Percentiles rank a stretch among this genome's conserved stretches.
phyloP scores from a whole-genome alignment of 495 filamentous ascomycete species.

The Aspergillus ellipticus region DNA sequence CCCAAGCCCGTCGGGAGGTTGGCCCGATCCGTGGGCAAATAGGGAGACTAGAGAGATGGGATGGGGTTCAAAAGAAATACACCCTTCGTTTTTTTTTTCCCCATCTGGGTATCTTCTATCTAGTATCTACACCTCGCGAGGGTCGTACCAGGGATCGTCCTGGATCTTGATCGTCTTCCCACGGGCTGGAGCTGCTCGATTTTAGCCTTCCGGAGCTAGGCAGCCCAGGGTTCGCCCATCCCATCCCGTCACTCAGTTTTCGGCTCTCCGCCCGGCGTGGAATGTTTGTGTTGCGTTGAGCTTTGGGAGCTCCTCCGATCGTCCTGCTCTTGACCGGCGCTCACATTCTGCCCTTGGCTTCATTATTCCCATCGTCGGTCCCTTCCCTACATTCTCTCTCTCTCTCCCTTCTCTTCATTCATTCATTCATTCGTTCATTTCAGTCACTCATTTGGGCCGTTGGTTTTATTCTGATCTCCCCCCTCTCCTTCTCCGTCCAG shows the following conservation, averaged over 20 bases:
- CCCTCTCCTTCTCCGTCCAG: not conserved
- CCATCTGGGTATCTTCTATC: too few relatives aligned
- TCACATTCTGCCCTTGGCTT: slow-evolving; percentile 2
- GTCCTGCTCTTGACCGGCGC: not conserved
- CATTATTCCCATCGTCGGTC: slow-evolving; percentile 5
- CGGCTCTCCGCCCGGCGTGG: slow-evolving; percentile 11
- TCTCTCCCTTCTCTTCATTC: slow-evolving; percentile 14
- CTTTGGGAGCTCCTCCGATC: not conserved
- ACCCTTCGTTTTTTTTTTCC: not conserved
- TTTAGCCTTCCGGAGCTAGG: not conserved
- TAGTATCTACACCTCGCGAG: too few relatives aligned
- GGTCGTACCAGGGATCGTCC: not conserved
- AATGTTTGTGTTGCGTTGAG: not conserved
- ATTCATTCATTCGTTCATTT: slow-evolving; percentile 1
- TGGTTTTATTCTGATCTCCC: slow-evolving; percentile 3
- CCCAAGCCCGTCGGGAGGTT: not conserved
- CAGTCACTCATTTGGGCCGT: slow-evolving; percentile 2
- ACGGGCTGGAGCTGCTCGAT: not conserved
- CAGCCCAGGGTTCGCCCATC: slow-evolving; percentile 10
- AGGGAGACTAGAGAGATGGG: not conserved
- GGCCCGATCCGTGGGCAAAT: not conserved
- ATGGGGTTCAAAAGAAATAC: not conserved
- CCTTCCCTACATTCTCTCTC: slow-evolving; percentile 4
- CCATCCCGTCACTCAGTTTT: not conserved
- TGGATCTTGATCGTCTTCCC: not conserved